Base-by-base conservation (phyloP, 2,329 filamentous ascomycete genomes). In the Scytalidium lignicola region DNA sequence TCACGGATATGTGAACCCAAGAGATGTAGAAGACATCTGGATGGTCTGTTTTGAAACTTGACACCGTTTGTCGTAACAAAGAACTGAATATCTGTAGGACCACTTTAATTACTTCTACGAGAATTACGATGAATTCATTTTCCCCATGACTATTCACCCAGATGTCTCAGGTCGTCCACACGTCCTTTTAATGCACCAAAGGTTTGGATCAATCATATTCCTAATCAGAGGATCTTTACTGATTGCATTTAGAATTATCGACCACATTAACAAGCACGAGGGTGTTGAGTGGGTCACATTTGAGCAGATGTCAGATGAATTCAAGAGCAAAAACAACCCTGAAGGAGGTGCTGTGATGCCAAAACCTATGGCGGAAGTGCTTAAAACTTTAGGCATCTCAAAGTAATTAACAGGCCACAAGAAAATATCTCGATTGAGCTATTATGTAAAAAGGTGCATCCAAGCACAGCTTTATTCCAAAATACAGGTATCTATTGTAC, bases 111-210 rank as follows among this genome's bases (percentile, higher is more conserved):
- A 88, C 66, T 88, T 86, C 59, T 90, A 90, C 63, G 73, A 85
- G 22, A 84, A 90, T 64, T 85, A 88, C 54, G 85, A 90, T 57
- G 83, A 87, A 57, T 89, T 89, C 53, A 78, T 88, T 46, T 89
- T 90, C 58, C 85, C 86, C 0, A 85, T 90, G 65, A 90, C 86
- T 0, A 84, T 89, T 29, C 86, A 90, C 64, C 86, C 86, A 0
- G 86, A 90, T 59, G 82, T 86, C 0, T 83, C 78, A 2, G 86
- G 86, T 0, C 74, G 84, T 17, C 86, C 86, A 0, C 86, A 90
- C 65, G 86, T 82, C 0, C 58, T 90, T 22, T 68, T 88, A 6
- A 88, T 89, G 85, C 83, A 88, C 55, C 83, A 89, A 66, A 75
- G 82, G 75, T 80, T n/a, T n/a, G n/a, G n/a, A 64, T 57, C 5